A percentile compares a stretch with the other conserved stretches of the same genome.
Evolutionary conservation across 345 rosid genomes (phyloP).

Genomic region (Syzygium aqueum): DNA sequence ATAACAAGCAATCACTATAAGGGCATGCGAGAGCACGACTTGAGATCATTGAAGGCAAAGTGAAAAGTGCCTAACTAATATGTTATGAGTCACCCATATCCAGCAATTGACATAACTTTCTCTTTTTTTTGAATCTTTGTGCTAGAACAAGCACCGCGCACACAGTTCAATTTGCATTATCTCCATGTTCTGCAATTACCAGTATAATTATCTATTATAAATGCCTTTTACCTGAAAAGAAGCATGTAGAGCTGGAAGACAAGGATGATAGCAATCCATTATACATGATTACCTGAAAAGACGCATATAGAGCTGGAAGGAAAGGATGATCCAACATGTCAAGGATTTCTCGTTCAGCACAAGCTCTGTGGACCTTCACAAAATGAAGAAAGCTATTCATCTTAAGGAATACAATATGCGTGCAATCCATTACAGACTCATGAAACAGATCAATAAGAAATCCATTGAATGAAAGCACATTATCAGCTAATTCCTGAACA

Average conservation of each 20-base stretch:
- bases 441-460: background rate
- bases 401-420: background rate
- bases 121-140: background rate
- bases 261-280: background rate
- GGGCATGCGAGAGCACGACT: background rate
- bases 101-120: background rate
- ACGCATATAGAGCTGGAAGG: constrained; percentile 95
- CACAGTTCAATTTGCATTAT: background rate
- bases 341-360: constrained; percentile 92
- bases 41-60: background rate
- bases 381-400: background rate
- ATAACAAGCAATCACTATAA: background rate
- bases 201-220: background rate
- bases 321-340: constrained; percentile 97
- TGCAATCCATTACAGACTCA: background rate
- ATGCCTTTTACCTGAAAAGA: constrained; percentile 69
- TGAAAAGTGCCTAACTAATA: background rate
- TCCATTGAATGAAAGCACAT: background rate
- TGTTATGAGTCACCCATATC: background rate
- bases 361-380: constrained; percentile 88
- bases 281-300: constrained; percentile 72
- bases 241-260: constrained; percentile 89
- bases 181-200: background rate
- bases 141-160: background rate
- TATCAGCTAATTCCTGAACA: background rate